A percentile compares a stretch with the other conserved stretches of the same genome.
Evolutionary conservation across 352 stramenopile genomes (phyloP).

Genomic region (Phytophthora podocarpi): DNA sequence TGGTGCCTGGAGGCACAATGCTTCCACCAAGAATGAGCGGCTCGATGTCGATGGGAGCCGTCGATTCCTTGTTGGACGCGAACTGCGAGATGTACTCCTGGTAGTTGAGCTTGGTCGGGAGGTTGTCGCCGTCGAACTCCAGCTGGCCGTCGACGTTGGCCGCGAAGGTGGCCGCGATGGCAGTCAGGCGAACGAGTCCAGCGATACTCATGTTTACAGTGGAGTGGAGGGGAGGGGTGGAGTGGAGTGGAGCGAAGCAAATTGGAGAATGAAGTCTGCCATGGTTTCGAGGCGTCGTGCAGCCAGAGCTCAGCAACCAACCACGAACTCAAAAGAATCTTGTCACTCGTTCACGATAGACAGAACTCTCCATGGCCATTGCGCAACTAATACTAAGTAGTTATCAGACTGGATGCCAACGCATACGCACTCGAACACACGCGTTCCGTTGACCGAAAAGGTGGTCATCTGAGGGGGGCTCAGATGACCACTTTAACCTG

Average conservation of each 20-base stretch:
- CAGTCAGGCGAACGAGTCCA: slow-evolving; percentile 21
- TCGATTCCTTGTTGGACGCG: slow-evolving; percentile 11
- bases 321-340: not conserved
- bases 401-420: slow-evolving; percentile 26
- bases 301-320: not conserved
- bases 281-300: not conserved
- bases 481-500: not conserved
- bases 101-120: slow-evolving; percentile 35
- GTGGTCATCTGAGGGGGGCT: not conserved
- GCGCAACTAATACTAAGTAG: not conserved
- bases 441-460: too few relatives aligned
- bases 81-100: slow-evolving; percentile 36
- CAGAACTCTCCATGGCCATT: not conserved
- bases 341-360: slow-evolving; percentile 2
- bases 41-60: slow-evolving; percentile 23
- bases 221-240: not conserved
- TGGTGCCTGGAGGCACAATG: slow-evolving; percentile 44
- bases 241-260: not conserved
- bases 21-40: slow-evolving; percentile 48
- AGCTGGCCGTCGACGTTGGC: slow-evolving; percentile 20
- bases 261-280: slow-evolving; percentile 24
- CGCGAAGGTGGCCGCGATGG: slow-evolving; percentile 26
- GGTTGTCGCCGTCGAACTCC: slow-evolving; percentile 9
- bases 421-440: too few relatives aligned
- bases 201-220: slow-evolving; percentile 16